Evolutionary conservation across 768 basidiomycete species (phyloP).

Genomic region (Termitomyces sp.): DNA sequence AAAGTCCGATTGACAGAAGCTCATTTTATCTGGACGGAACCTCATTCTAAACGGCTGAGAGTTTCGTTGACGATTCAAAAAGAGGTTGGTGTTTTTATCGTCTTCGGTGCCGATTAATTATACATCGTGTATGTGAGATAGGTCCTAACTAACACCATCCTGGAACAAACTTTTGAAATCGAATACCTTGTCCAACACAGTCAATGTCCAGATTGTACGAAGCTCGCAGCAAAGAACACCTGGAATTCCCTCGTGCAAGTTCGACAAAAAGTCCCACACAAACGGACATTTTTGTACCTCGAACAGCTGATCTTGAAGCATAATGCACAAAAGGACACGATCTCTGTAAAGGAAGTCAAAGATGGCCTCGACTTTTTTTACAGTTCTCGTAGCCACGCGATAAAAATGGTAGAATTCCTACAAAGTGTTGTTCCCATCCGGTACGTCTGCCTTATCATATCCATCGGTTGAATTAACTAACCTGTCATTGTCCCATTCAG

Average conservation of each 20-base stretch:
- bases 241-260: slow-evolving; percentile 99
- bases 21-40: slow-evolving; percentile 99
- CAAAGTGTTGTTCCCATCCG: slow-evolving; percentile 80
- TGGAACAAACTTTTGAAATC: slow-evolving; percentile 97
- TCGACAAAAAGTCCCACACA: slow-evolving; percentile 98
- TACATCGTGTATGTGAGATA: slow-evolving; percentile 16
- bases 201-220: slow-evolving; percentile 92
- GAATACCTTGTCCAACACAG: slow-evolving; percentile 93
- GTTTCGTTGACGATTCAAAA: slow-evolving; percentile 98
- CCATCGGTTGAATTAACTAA: not conserved
- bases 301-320: slow-evolving; percentile 98
- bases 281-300: slow-evolving; percentile 94
- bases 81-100: slow-evolving; percentile 53
- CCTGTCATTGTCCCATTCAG: slow-evolving; percentile 28
- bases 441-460: slow-evolving; percentile 34
- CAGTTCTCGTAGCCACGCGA: slow-evolving; percentile 80
- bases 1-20: slow-evolving; percentile 98
- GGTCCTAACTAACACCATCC: slow-evolving; percentile 91
- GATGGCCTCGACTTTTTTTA: slow-evolving; percentile 99
- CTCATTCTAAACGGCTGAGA: slow-evolving; percentile 88
- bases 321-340: slow-evolving; percentile 93
- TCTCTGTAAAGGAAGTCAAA: slow-evolving; percentile 85
- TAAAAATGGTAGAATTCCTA: slow-evolving; percentile 97
- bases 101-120: not conserved
- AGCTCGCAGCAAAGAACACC: slow-evolving; percentile 95